Percentiles rank a stretch among this genome's conserved stretches.
These are phyloP conservation scores for Dioscorea zingiberensis DNA, from an alignment of 106 monocot genomes.

Conservation along the genomic window DNA sequence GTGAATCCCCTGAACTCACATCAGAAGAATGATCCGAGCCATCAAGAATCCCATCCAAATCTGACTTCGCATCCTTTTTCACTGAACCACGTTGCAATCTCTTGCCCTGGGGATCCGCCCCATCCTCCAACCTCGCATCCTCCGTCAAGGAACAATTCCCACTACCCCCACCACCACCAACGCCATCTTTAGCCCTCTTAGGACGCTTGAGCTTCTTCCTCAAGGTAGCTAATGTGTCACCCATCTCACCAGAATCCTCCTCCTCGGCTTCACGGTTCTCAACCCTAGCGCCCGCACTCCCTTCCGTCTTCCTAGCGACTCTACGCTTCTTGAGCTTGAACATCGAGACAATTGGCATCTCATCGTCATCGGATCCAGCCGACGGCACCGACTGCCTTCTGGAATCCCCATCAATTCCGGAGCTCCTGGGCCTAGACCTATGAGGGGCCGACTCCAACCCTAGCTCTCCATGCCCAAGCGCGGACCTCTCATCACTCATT, in stretches of 20 bases:
- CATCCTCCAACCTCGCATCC: slow-evolving; percentile 7
- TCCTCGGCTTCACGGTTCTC: neutral
- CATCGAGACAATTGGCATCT: slow-evolving; percentile 43
- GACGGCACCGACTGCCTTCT: slow-evolving; percentile 17
- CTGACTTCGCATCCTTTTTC: slow-evolving; percentile 12
- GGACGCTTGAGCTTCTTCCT: slow-evolving; percentile 66
- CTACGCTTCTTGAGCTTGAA: slow-evolving; percentile 40
- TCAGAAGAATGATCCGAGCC: slow-evolving; percentile 13
- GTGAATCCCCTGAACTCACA: slow-evolving; percentile 30
- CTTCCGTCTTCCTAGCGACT: neutral
- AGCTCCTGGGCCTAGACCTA: slow-evolving; percentile 5
- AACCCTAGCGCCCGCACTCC: neutral
- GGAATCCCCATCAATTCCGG: slow-evolving; percentile 7
- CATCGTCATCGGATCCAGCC: slow-evolving; percentile 46
- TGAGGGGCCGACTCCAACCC: slow-evolving; percentile 5
- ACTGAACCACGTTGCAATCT: slow-evolving; percentile 5
- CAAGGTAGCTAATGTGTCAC: slow-evolving; percentile 68
- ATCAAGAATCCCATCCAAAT: neutral
- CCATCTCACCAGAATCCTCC: slow-evolving; percentile 36
- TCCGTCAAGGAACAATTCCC: neutral
- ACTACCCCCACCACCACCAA: slow-evolving; percentile 15
- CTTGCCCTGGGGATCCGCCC: slow-evolving; percentile 6
- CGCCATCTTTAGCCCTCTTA: slow-evolving; percentile 24
- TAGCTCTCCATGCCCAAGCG: slow-evolving; percentile 6
- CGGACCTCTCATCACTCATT: slow-evolving; percentile 12